A percentile compares a stretch with the other conserved stretches of the same genome.
phyloP scores from a whole-genome alignment of 1,284 basidiomycete genomes.

The Leucoagaricus sp. region DNA sequence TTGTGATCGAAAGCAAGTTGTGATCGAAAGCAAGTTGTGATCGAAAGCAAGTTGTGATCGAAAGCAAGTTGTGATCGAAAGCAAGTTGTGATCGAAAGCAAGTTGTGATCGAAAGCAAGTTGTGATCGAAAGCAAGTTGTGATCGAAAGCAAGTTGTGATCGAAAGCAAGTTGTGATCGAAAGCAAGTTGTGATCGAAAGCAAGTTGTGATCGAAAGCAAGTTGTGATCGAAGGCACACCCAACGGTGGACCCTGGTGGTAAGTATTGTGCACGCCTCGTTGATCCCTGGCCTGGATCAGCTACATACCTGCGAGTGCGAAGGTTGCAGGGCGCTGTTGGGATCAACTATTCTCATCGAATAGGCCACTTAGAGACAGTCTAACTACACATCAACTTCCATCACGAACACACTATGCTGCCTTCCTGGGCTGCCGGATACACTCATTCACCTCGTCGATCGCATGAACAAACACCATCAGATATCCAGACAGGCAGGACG shows the following conservation, averaged over 20 bases:
- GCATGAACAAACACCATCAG: conserved; percentile 34
- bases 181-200: too few species aligned
- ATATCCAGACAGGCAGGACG: conserved; percentile 28
- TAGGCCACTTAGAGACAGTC: not conserved
- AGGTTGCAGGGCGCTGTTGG: not conserved
- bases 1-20: too few species aligned
- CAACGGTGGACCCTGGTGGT: not conserved
- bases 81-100: too few species aligned
- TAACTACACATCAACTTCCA: not conserved
- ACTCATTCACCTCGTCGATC: conserved; percentile 34
- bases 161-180: too few species aligned
- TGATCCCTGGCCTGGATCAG: not conserved
- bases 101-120: too few species aligned
- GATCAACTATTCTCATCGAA: not conserved
- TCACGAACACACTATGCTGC: conserved; percentile 4
- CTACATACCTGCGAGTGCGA: not conserved
- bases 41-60: too few species aligned
- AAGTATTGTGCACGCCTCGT: not conserved
- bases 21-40: too few species aligned
- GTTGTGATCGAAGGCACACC: not conserved
- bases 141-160: too few species aligned
- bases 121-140: too few species aligned
- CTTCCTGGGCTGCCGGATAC: conserved; percentile 22
- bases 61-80: too few species aligned
- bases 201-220: too few species aligned